Conservation (phyloP, 2,329 filamentous ascomycete genomes). For the Ophiosphaerella korrae region DNA sequence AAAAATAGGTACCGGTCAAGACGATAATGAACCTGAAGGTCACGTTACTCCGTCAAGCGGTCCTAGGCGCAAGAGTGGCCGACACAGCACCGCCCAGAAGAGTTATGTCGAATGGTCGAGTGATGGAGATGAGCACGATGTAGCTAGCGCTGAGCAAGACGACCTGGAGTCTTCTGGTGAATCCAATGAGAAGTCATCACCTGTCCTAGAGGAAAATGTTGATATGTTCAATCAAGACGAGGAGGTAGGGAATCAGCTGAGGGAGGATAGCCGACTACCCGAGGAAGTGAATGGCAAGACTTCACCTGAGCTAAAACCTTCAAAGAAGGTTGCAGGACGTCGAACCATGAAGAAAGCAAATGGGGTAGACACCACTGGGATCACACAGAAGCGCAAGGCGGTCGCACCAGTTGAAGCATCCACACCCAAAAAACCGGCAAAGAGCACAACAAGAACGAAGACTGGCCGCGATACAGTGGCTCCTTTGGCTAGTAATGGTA, state of each 20-base stretch:
- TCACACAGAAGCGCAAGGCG: slow-evolving; percentile 22
- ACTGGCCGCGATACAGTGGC: slow-evolving; percentile 12
- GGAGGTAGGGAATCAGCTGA: slow-evolving; percentile 8
- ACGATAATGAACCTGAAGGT: slow-evolving; percentile 38
- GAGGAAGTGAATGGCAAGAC: slow-evolving; percentile 20
- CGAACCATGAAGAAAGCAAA: slow-evolving; percentile 23
- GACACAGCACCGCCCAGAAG: slow-evolving; percentile 44
- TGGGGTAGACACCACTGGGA: slow-evolving; percentile 18
- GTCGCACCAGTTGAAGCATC: slow-evolving; percentile 15
- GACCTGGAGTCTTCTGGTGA: slow-evolving; percentile 25
- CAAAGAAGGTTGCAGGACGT: slow-evolving; percentile 21
- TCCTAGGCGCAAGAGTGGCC: slow-evolving; percentile 50
- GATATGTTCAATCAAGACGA: slow-evolving; percentile 34
- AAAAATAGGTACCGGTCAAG: slow-evolving; percentile 36
- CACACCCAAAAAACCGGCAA: slow-evolving; percentile 23
- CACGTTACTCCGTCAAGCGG: slow-evolving; percentile 45
- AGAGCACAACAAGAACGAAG: slow-evolving; percentile 20
- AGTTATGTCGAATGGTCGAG: slow-evolving; percentile 54
- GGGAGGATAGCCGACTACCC: slow-evolving; percentile 15
- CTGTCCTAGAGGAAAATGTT: slow-evolving; percentile 31
- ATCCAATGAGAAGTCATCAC: slow-evolving; percentile 14
- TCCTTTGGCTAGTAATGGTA: slow-evolving; percentile 17
- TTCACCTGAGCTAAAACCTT: slow-evolving; percentile 20
- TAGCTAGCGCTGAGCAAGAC: slow-evolving; percentile 31
- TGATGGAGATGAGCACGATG: slow-evolving; percentile 47